Percentiles rank a stretch among this genome's conserved stretches.
phyloP scores from a whole-genome alignment of 768 basidiomycete genomes.

The Termitomyces bulborhizus region DNA sequence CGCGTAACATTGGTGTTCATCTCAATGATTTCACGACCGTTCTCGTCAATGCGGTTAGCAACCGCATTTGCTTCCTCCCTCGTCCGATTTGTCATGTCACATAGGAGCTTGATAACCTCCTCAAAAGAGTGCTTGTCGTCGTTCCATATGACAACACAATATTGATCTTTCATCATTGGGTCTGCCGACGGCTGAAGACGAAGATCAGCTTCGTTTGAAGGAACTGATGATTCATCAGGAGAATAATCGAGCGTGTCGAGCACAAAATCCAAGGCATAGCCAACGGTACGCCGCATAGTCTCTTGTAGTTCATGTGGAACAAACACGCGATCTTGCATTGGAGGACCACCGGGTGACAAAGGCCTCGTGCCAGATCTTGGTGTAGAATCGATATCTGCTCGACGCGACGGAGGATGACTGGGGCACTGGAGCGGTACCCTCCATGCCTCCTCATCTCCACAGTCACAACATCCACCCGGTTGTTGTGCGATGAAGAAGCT shows the following conservation, averaged over 20 bases:
- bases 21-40: conserved; percentile 81
- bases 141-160: conserved; percentile 87
- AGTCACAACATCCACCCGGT: conserved; percentile 91
- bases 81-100: conserved; percentile 47
- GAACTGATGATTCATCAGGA: conserved; percentile 70
- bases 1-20: conserved; percentile 47
- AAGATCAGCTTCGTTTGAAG: conserved; percentile 60
- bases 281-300: conserved; percentile 69
- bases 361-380: conserved; percentile 35
- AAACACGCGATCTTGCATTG: conserved; percentile 48
- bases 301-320: conserved; percentile 65
- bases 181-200: conserved; percentile 71
- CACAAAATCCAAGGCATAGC: conserved; percentile 75
- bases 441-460: conserved; percentile 91
- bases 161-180: conserved; percentile 74
- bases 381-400: conserved; percentile 25
- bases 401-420: conserved; percentile 58
- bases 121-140: conserved; percentile 95
- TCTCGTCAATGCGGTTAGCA: conserved; percentile 62
- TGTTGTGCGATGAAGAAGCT: conserved; percentile 92
- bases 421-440: conserved; percentile 59
- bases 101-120: conserved; percentile 73
- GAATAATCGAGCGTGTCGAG: conserved; percentile 79
- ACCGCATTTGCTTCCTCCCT: conserved; percentile 52
- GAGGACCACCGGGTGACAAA: conserved; percentile 47